phyloP scores from a whole-genome alignment of 805 yeast species.

The Candida broadrunensis region DNA sequence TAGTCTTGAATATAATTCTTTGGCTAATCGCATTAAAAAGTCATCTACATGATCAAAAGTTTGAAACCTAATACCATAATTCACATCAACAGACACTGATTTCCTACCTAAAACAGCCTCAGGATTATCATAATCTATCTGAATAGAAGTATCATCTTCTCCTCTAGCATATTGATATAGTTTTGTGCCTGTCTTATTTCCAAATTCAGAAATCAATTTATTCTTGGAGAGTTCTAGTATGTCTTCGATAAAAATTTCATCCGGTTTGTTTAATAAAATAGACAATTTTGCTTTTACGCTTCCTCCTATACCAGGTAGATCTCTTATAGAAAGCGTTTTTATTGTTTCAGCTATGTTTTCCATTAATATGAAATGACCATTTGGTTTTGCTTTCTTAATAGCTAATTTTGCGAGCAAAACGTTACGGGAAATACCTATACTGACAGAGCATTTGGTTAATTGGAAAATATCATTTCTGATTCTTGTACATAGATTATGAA shows the following conservation, averaged over 20 bases:
- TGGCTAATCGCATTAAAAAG: constrained; percentile 56
- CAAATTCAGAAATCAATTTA: constrained; percentile 49
- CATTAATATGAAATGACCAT: constrained; percentile 50
- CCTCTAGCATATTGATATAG: constrained; percentile 64
- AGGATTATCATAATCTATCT: constrained; percentile 46
- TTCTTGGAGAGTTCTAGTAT: constrained; percentile 30
- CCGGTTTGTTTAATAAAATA: constrained; percentile 18
- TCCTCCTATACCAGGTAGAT: constrained; percentile 64
- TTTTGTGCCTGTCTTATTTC: constrained; percentile 67
- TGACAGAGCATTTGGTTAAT: constrained; percentile 62
- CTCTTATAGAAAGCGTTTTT: constrained; percentile 28
- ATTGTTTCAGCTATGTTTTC: constrained; percentile 29
- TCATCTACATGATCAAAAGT: constrained; percentile 56
- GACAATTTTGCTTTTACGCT: constrained; percentile 47
- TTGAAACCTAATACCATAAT: constrained; percentile 84
- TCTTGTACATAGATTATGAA: constrained; percentile 19
- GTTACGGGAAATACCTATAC: constrained; percentile 76
- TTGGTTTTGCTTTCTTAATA: constrained; percentile 73
- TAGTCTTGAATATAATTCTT: constrained; percentile 59
- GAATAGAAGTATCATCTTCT: constrained; percentile 58
- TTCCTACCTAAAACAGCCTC: constrained; percentile 54
- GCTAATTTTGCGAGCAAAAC: constrained; percentile 78
- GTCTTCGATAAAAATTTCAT: constrained; percentile 26
- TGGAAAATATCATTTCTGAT: constrained; percentile 41
- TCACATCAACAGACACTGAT: constrained; percentile 82